Base-by-base conservation (phyloP, 164 flowering plant genomes). In the Tetracentron sinense region DNA sequence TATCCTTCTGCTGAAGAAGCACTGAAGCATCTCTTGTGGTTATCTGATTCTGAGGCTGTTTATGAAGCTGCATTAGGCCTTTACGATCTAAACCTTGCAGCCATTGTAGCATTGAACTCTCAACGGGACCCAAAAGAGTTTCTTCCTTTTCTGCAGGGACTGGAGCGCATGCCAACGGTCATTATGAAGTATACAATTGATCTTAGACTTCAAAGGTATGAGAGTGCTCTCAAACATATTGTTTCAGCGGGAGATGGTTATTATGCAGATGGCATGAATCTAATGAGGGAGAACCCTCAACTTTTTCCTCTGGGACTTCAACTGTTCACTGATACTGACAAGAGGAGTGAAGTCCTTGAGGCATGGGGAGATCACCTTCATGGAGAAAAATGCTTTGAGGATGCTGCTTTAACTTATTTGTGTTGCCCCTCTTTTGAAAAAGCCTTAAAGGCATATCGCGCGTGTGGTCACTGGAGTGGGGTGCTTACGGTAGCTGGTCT, bases 1-100 rank as follows among this genome's bases (percentile, higher is more conserved):
- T 82, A 64, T 62, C 99, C 99, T 69, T 88, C 97, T 57, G 86
- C 97, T 48, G 99, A 95, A 79, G 99, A 95, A 75, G 88, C 97
- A 57, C 54, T 91, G 66, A 95, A 89, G 79, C 99, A 89, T 78
- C 84, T 95, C 7, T 60, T 95, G 66, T 95, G 99, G 99, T 74
- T 95, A 54, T 84, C 88, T 46, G 94, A 95, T 67, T 28, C 93
- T 12, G 92, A 88, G 47, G 87, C 92, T 61, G 96, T 95, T 47
- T 95, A 72, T 75, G 96, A 91, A 75, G 77, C 96, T 81, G 94
- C 99, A 48, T 78, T 95, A 66, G 97, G 99, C 12, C 88, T 95
- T 62, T 92, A 91, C 76, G 97, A 95, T 79, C 70, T 95, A 71
- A 86, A 95, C 69, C 96, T 95, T 78, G 81, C 94, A 42, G 99